These are phyloP conservation scores for Candida fluviatilis DNA, from an alignment of 805 yeast genomes.

Conservation along the genomic window DNA sequence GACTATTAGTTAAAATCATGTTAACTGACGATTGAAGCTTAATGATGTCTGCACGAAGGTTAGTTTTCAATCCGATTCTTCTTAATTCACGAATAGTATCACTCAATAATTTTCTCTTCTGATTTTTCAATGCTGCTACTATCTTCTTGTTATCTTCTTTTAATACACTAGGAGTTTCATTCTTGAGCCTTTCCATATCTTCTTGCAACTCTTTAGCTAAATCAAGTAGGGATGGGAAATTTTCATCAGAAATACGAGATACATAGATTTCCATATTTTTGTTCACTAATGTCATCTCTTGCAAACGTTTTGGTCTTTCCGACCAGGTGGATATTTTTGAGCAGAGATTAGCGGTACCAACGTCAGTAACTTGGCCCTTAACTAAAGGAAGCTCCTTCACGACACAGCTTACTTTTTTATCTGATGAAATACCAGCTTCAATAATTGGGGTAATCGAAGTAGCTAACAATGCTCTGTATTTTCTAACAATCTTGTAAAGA, in stretches of 20 bases:
- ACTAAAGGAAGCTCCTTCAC: neutral
- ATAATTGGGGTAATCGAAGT: slow-evolving; percentile 50
- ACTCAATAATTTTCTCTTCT: slow-evolving; percentile 74
- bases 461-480: slow-evolving; percentile 63
- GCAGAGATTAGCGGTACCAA: neutral
- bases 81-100: slow-evolving; percentile 71
- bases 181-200: slow-evolving; percentile 58
- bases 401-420: slow-evolving; percentile 3
- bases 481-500: slow-evolving; percentile 78
- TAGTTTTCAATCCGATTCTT: slow-evolving; percentile 70
- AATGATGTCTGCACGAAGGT: slow-evolving; percentile 62
- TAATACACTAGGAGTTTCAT: slow-evolving; percentile 71
- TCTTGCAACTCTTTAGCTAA: slow-evolving; percentile 51
- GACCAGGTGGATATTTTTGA: slow-evolving; percentile 43
- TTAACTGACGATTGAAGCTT: slow-evolving; percentile 60
- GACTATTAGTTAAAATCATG: slow-evolving; percentile 52
- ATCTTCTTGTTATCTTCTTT: slow-evolving; percentile 72
- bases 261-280: slow-evolving; percentile 53
- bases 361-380: neutral
- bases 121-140: slow-evolving; percentile 66
- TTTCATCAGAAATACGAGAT: slow-evolving; percentile 24
- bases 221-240: slow-evolving; percentile 47
- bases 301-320: slow-evolving; percentile 53
- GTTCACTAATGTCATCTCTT: slow-evolving; percentile 46
- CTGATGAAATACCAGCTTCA: slow-evolving; percentile 49